Conservation (phyloP, 805 yeast species). For the Wickerhamomyces bovis region DNA sequence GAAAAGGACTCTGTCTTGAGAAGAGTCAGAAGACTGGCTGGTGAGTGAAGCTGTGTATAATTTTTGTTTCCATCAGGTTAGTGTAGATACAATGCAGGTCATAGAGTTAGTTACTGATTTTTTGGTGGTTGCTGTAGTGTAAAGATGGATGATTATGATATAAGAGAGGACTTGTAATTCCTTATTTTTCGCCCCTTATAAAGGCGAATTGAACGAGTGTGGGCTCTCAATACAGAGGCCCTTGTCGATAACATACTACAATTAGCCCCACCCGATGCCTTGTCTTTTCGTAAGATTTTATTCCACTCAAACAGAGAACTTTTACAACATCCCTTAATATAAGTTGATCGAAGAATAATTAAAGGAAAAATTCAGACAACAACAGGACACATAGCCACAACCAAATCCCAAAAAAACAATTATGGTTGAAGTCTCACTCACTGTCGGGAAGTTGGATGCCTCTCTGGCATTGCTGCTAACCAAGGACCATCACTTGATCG, state of each 20-base stretch:
- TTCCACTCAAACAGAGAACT: too few species aligned
- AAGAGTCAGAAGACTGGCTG: conserved; percentile 91
- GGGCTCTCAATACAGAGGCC: too few species aligned
- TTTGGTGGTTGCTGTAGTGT: neutral
- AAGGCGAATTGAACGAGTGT: too few species aligned
- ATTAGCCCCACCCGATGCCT: too few species aligned
- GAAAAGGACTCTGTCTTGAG: conserved; percentile 94
- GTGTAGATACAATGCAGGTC: conserved; percentile 5
- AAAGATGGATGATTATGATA: too few species aligned
- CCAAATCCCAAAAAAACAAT: neutral
- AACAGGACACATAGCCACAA: neutral
- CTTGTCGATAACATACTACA: too few species aligned
- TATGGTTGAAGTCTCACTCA: conserved; percentile 86
- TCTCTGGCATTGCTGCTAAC: conserved; percentile 88
- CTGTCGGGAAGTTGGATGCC: conserved; percentile 95
- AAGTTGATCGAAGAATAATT: too few species aligned
- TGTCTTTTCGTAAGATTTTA: too few species aligned
- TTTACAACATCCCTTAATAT: too few species aligned
- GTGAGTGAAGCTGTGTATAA: conserved; percentile 53
- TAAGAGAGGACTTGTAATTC: too few species aligned
- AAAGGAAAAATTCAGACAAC: too few species aligned
- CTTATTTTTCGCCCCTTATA: too few species aligned
- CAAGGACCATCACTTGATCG: conserved; percentile 88
- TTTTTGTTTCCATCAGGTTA: neutral
- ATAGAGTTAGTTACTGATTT: neutral